Conservation (phyloP, 768 basidiomycete species). For the Psilocybe cubensis region DNA sequence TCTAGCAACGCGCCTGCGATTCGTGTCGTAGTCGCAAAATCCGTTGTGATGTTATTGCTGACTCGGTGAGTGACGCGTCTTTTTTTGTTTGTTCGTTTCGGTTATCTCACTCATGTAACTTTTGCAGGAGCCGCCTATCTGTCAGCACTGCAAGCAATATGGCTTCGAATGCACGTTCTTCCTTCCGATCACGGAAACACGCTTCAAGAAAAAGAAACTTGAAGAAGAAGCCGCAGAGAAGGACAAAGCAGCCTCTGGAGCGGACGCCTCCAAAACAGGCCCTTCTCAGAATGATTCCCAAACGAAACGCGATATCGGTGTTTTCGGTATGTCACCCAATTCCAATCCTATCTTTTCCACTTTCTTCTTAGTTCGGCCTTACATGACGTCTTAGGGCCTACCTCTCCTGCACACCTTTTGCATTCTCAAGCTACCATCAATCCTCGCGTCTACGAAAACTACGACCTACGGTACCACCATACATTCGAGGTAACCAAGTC, state of each 20-base stretch:
- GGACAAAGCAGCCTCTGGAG: conserved; percentile 31
- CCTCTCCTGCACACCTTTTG: conserved; percentile 81
- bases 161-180: conserved; percentile 96
- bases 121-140: conserved; percentile 68
- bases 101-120: conserved; percentile 3
- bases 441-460: conserved; percentile 82
- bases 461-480: conserved; percentile 88
- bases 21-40: conserved; percentile 92
- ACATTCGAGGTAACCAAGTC: conserved; percentile 82
- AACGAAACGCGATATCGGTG: conserved; percentile 58
- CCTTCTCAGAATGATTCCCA: conserved; percentile 49
- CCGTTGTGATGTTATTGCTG: conserved; percentile 87
- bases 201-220: conserved; percentile 95
- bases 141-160: conserved; percentile 95
- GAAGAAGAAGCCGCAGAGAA: conserved; percentile 66
- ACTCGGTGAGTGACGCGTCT: conserved; percentile 41
- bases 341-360: conserved; percentile 20
- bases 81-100: conserved; percentile 1
- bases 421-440: conserved; percentile 91
- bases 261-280: conserved; percentile 32
- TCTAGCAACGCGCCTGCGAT: conserved; percentile 80
- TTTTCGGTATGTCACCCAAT: conserved; percentile 54
- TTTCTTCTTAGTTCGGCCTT: conserved; percentile 39
- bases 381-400: conserved; percentile 73
- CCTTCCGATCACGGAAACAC: conserved; percentile 97